Base-by-base conservation (phyloP, 371 early-diverging fungal genomes). In the Antonospora locustae region DNA sequence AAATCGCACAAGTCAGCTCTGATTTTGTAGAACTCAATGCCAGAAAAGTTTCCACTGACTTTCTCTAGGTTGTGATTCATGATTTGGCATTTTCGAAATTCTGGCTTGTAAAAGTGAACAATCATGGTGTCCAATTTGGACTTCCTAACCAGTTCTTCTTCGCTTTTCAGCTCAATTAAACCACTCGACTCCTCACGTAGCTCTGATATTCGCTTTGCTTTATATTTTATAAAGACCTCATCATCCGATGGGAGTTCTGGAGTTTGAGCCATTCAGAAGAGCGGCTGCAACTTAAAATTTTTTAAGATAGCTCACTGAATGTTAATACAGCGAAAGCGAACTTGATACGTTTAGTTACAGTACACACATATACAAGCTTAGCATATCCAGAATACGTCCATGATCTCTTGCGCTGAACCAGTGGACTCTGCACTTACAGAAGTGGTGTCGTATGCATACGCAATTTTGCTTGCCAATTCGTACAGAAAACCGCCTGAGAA, bases 101-200 rank as follows among this genome's bases (percentile, higher is more conserved):
- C 46, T 7, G 38, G 34, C 9, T 61, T 27, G 50, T 70, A 70
- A 48, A 73, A 73, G 56, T 73, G 74, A 0, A 73, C 66, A 30
- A 73, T 50, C 57, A 73, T 61, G 14, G 54, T 73, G 17, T 60
- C 46, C 6, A 25, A 22, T 37, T 63, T 63, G 19, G 65, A 50
- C 44, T 58, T 54, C 24, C 58, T 48, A 22, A 71, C 63, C 22
- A 73, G 40, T 12, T 68, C 64, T 14, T 53, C 19, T 45, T 73
- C 74, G 20, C 49, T 41, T 24, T 16, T 43, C 23, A 69, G 59
- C 23, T 65, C 63, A n/a, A 19, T 32, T 9, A 66, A 29, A 9
- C 22, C 32, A n/a, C n/a, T n/a, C 48, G 14, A 4, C 5, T 30
- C 17, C 29, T 36, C 36, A 12, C 32, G 24, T 25, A 64, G 50